A percentile compares a stretch with the other conserved stretches of the same genome.
Evolutionary conservation across 768 basidiomycete species (phyloP).

Genomic region (Trametopsis cervina): DNA sequence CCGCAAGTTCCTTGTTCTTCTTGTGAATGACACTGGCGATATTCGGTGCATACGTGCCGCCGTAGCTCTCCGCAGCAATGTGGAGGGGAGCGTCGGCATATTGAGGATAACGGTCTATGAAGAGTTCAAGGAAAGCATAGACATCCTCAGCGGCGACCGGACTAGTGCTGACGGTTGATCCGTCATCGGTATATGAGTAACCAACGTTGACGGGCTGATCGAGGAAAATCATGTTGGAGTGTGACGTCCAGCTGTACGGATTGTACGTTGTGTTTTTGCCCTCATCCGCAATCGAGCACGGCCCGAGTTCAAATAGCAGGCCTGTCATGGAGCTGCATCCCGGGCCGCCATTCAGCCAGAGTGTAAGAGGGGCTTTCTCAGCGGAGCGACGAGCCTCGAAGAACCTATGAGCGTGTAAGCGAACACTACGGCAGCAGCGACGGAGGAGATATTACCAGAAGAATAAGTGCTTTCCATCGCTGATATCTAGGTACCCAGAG

Average conservation of each 20-base stretch:
- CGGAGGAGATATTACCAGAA: slow-evolving; percentile 38
- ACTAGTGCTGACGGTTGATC: slow-evolving; percentile 67
- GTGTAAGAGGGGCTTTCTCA: slow-evolving; percentile 68
- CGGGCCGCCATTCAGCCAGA: slow-evolving; percentile 85
- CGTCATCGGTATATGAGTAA: slow-evolving; percentile 77
- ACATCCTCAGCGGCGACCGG: slow-evolving; percentile 90
- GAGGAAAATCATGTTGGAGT: slow-evolving; percentile 74
- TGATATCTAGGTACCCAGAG: slow-evolving; percentile 53
- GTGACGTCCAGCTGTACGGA: slow-evolving; percentile 77
- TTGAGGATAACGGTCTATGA: slow-evolving; percentile 69
- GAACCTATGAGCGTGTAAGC: slow-evolving; percentile 46
- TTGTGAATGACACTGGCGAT: slow-evolving; percentile 79
- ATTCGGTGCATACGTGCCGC: slow-evolving; percentile 71
- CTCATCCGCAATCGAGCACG: slow-evolving; percentile 65
- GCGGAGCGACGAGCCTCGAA: slow-evolving; percentile 80
- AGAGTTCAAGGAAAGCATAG: slow-evolving; percentile 76
- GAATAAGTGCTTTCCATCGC: slow-evolving; percentile 48
- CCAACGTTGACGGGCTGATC: slow-evolving; percentile 86
- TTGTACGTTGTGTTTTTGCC: slow-evolving; percentile 70
- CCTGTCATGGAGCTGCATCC: slow-evolving; percentile 49
- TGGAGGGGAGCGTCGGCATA: slow-evolving; percentile 70
- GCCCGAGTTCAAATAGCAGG: slow-evolving; percentile 88
- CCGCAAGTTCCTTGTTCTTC: slow-evolving; percentile 50
- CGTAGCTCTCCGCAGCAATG: slow-evolving; percentile 75
- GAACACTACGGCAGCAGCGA: neutral